Evolutionary conservation across 108 stramenopile genomes (phyloP), one percentile per base, ranked within the genome.

Genomic region (Phaeodactylum tricornutum): DNA sequence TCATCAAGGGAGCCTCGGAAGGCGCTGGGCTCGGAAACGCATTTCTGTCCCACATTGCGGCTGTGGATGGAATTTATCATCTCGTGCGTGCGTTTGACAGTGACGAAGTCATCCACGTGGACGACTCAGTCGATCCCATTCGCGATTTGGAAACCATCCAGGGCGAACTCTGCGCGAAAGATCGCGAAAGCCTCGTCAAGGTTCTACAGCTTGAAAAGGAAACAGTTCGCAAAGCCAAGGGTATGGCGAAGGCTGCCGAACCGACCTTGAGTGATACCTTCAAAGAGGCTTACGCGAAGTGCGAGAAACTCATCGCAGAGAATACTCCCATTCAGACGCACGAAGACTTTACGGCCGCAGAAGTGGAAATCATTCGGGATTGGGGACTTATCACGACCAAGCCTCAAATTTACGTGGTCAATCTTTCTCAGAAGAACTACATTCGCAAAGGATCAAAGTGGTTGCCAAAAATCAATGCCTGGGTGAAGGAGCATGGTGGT

Each of bases 1-100:
- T 99, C 41, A 95, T 99, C 53, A 62, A 69, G 17, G 99, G 99
- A 24, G 99, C 99, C 19, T 78, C 91, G 26, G 96, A 97, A 66
- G 99, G 99, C 33, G 96, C 96, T 19, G 99, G 99, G 23, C 71
- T 99, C 2, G 99, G 99, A 28, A 99, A 99, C 64, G 99, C 96
- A 15, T 99, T 99, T 59, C 79, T 98, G 31, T 80, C 77, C 50
- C 95, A 96, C 69, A 96, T 96, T 77, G 89, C 92, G 20, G 93
- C 95, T 19, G 97, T 96, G 29, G 97, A 96, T 73, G 95, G 97
- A 26, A 93, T 96, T 55, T 96, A 72, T 79, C 97, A 98, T 62
- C 69, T 98, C 58, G 73, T 97, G 17, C 78, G 96, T 30, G 97
- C 94, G 15, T 99, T 99, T 72, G 95, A 97, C 36, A 74, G 66